Base-by-base conservation (phyloP, 2,329 filamentous ascomycete species). In the Alternaria arborescens region DNA sequence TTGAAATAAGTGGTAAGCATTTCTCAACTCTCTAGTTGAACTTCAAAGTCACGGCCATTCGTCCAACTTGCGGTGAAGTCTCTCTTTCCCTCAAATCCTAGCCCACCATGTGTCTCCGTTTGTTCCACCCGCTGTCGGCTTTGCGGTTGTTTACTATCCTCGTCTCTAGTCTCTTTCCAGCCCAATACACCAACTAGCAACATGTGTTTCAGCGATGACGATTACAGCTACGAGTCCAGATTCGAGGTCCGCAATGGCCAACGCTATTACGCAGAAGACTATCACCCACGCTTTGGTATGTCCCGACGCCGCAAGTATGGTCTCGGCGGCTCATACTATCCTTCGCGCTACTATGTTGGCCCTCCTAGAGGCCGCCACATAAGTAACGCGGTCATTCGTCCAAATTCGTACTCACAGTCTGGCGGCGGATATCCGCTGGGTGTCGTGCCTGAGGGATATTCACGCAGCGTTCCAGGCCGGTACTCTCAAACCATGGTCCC, bases 201-300 rank as follows among this genome's bases (percentile, higher is more conserved):
- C 0, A 75, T 75, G 72, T 75, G 72, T 48, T 72, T 74, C 60
- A 53, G 63, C 56, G 62, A 69, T 61, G 47, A 61, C 53, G 62
- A 62, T 10, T 52, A 53, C 28, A 34, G 52, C 34, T 70, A 72
- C 58, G 65, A 55, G 26, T 62, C 65, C 5, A 58, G 60, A 20
- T 62, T 65, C 6, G 60, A 65, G 50, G 40, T 68, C 12, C 42
- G 60, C 16, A 70, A 68, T 26, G 63, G 62, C 26, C 56, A 56
- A 5, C 59, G 56, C 10, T 59, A 65, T 41, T 57, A 61, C 8
- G 63, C 66, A 11, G 51, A 63, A 44, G 52, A 42, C 16, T 54
- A 52, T 22, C 48, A 24, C 52, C 54, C 68, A 14, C 55, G 62
- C 43, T 42, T 59, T 47, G 61, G 62, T 55, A 66, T 66, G 60